Percentiles rank a stretch among this genome's conserved stretches.
These are phyloP conservation scores for Malania oleifera DNA, from an alignment of 164 flowering plant genomes.

Conservation along the genomic window DNA sequence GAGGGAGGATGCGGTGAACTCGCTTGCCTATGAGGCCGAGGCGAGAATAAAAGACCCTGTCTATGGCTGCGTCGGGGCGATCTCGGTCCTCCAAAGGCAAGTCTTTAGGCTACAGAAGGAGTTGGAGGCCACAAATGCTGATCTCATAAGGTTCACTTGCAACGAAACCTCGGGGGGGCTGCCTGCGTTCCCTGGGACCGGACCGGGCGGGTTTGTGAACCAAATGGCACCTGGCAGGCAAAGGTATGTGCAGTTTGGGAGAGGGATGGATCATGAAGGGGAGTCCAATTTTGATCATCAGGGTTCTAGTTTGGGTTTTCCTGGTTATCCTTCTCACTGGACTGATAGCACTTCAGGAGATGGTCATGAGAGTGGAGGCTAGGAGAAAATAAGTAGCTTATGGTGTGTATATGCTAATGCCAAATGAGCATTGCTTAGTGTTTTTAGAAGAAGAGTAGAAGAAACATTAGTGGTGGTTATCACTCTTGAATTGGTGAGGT, in stretches of 20 bases:
- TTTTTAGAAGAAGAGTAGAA: neutral
- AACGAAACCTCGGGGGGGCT: constrained; percentile 10
- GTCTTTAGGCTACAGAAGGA: constrained; percentile 62
- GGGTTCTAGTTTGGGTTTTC: constrained; percentile 10
- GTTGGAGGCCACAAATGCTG: constrained; percentile 60
- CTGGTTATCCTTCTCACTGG: constrained; percentile 16
- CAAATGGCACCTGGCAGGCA: too few relatives aligned
- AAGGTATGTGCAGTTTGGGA: too few relatives aligned
- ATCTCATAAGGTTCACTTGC: constrained; percentile 38
- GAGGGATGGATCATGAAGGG: constrained; percentile 8
- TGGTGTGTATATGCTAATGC: too few relatives aligned
- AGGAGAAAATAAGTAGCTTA: neutral
- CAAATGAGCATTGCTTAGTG: neutral
- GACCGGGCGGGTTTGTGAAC: neutral
- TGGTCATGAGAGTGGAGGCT: constrained; percentile 9
- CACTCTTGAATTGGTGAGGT: too few relatives aligned
- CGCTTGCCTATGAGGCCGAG: constrained; percentile 78
- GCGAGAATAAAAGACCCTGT: constrained; percentile 72
- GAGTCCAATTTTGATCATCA: constrained; percentile 15
- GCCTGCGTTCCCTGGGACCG: neutral
- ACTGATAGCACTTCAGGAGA: constrained; percentile 3
- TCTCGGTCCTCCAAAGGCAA: constrained; percentile 69
- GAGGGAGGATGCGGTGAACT: constrained; percentile 74
- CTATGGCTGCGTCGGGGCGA: constrained; percentile 74
- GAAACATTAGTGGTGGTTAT: too few relatives aligned